Percentiles rank a stretch among this genome's conserved stretches.
phyloP scores from a whole-genome alignment of 2,329 filamentous ascomycete genomes.

The Colletotrichum somersetense region DNA sequence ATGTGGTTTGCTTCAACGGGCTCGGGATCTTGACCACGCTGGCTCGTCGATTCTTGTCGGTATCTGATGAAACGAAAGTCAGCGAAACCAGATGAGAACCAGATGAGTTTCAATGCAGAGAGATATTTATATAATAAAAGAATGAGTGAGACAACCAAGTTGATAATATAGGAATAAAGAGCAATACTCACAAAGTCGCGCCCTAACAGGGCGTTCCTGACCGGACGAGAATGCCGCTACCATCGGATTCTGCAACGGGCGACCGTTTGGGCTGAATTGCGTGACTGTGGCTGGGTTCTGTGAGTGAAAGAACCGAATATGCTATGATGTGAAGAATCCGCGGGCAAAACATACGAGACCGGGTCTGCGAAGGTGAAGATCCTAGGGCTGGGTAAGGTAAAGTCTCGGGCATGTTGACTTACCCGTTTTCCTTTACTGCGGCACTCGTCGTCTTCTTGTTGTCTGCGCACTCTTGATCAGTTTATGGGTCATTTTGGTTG shows the following conservation, averaged over 20 bases:
- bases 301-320: background rate
- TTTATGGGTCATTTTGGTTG: background rate
- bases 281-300: background rate
- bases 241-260: conserved; percentile 29
- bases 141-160: background rate
- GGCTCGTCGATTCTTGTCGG: conserved; percentile 29
- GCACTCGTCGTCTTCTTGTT: background rate
- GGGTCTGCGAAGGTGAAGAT: background rate
- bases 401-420: background rate
- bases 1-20: background rate
- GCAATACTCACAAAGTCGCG: conserved; percentile 21
- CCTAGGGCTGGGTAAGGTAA: background rate
- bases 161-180: background rate
- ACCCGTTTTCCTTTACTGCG: background rate
- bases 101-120: background rate
- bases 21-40: conserved; percentile 15
- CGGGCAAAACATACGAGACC: conserved; percentile 1
- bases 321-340: background rate
- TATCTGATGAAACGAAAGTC: conserved; percentile 6
- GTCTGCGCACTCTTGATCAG: background rate
- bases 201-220: background rate
- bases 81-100: background rate
- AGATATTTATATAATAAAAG: background rate
- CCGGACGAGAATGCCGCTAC: conserved; percentile 25
- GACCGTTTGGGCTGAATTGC: conserved; percentile 9